Evolutionary conservation across 306 rosid species (phyloP).

Genomic region (Leucaena leucocephala): DNA sequence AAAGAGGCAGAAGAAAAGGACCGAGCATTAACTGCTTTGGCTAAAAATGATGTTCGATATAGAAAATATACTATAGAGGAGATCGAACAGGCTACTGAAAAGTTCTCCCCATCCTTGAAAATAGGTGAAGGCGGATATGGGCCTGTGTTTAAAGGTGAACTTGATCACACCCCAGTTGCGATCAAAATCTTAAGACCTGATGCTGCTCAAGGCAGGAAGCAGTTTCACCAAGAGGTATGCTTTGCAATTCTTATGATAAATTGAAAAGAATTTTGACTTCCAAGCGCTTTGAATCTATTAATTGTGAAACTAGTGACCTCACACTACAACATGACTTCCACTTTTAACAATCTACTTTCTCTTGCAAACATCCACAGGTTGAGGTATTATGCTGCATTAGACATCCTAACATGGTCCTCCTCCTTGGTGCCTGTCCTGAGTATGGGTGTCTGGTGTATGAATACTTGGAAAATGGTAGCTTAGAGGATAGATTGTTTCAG

Average conservation of each 20-base stretch:
- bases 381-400: conserved; percentile 85
- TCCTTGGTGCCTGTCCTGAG: conserved; percentile 96
- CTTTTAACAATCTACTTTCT: conserved; percentile 25
- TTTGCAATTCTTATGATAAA: background rate
- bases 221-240: conserved; percentile 87
- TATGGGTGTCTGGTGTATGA: conserved; percentile 94
- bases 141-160: conserved; percentile 83
- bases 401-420: conserved; percentile 97
- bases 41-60: conserved; percentile 61
- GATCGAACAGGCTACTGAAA: conserved; percentile 74
- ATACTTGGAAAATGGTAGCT: conserved; percentile 85
- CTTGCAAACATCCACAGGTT: conserved; percentile 51
- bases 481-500: conserved; percentile 76
- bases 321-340: conserved; percentile 9
- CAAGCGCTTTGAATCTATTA: background rate
- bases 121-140: conserved; percentile 99
- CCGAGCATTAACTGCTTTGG: conserved; percentile 54
- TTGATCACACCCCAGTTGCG: conserved; percentile 92
- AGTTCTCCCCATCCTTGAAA: conserved; percentile 55
- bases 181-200: conserved; percentile 87
- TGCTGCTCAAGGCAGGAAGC: conserved; percentile 90
- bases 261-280: background rate
- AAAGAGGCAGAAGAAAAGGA: conserved; percentile 81
- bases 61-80: conserved; percentile 81
- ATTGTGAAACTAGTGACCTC: background rate